Percentiles rank a stretch among this genome's conserved stretches.
phyloP scores from a whole-genome alignment of 441 rosid species.

The Erodium trifolium region DNA sequence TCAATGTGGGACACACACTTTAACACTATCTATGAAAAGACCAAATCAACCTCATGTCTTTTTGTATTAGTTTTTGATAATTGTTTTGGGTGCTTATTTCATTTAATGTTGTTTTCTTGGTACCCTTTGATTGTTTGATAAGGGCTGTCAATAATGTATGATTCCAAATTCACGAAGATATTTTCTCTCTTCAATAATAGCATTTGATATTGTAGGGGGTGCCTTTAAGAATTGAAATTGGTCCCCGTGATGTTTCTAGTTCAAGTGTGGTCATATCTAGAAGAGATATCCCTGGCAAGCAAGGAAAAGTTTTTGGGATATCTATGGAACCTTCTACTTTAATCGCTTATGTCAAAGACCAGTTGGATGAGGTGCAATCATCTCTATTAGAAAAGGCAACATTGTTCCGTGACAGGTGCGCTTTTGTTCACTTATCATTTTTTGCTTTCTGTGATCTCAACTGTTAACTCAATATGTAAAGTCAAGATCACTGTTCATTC shows the following conservation, averaged over 20 bases:
- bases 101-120: background rate
- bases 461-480: background rate
- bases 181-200: conserved; percentile 10
- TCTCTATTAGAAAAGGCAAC: conserved; percentile 58
- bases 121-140: too few relatives aligned
- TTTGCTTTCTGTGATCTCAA: background rate
- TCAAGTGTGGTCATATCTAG: conserved; percentile 75
- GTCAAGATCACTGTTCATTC: conserved; percentile 1
- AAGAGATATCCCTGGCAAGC: conserved; percentile 87
- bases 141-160: background rate
- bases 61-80: background rate
- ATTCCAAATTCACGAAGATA: background rate
- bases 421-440: conserved; percentile 11
- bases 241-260: conserved; percentile 84
- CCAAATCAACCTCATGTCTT: background rate
- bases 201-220: conserved; percentile 45
- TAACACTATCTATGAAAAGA: background rate
- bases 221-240: conserved; percentile 83
- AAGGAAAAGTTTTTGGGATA: conserved; percentile 86
- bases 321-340: conserved; percentile 70
- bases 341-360: conserved; percentile 69
- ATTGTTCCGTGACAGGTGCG: conserved; percentile 68
- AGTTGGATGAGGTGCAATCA: conserved; percentile 79
- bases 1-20: too few relatives aligned
- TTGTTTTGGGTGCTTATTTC: conserved; percentile 5